Conservation (phyloP, 805 yeast genomes). For the Metschnikowia hibisci region DNA sequence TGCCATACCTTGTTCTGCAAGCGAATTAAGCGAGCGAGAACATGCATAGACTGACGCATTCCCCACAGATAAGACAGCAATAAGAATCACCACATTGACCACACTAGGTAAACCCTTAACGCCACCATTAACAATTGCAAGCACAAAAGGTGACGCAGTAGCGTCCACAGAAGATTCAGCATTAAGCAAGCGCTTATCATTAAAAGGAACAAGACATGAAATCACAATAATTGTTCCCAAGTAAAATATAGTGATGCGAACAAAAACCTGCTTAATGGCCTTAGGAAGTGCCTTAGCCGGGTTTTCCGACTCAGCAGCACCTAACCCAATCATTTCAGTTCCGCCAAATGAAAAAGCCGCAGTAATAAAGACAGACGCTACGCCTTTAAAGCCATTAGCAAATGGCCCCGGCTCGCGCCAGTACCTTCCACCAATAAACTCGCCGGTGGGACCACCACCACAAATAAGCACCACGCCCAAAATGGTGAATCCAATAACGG, state of each 20-base stretch:
- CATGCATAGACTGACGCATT: slow-evolving; percentile 43
- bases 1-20: slow-evolving; percentile 41
- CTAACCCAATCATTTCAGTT: slow-evolving; percentile 60
- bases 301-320: slow-evolving; percentile 63
- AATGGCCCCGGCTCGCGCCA: slow-evolving; percentile 61
- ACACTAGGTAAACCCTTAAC: slow-evolving; percentile 64
- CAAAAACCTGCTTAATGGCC: slow-evolving; percentile 63
- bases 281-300: slow-evolving; percentile 58
- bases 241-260: slow-evolving; percentile 60
- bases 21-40: slow-evolving; percentile 37
- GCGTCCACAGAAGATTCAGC: slow-evolving; percentile 49
- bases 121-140: slow-evolving; percentile 62
- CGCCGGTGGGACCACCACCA: slow-evolving; percentile 55
- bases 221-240: slow-evolving; percentile 42
- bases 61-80: slow-evolving; percentile 65
- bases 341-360: slow-evolving; percentile 67
- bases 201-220: slow-evolving; percentile 48
- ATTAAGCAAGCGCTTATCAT: slow-evolving; percentile 24
- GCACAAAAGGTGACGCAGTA: slow-evolving; percentile 71
- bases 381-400: slow-evolving; percentile 57
- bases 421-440: slow-evolving; percentile 55
- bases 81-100: slow-evolving; percentile 68
- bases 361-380: slow-evolving; percentile 56
- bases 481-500: slow-evolving; percentile 56
- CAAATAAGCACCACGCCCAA: slow-evolving; percentile 51